Base-by-base conservation (phyloP, 192 early-diverging fungal genomes). In the Dissophora globulifera region DNA sequence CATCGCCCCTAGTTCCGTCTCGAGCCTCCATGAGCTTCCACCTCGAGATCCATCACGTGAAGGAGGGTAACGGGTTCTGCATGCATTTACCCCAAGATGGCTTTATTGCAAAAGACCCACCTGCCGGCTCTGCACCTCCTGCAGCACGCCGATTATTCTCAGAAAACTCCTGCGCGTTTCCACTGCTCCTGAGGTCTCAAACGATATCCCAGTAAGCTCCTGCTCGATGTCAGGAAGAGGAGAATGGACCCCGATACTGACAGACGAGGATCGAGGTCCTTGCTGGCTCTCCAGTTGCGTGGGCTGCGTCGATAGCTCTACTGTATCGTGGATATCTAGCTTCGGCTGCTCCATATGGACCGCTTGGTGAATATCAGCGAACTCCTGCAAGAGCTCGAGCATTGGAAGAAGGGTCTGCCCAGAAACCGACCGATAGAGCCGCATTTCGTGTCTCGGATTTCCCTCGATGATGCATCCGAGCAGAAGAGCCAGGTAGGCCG, bases 401-500 rank as follows among this genome's bases (percentile, higher is more conserved):
- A 76, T 76, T 6, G 72, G 63, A 20, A 43, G 46, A 31, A 76
- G 46, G 31, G 32, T 67, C 32, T 50, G 49, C 22, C 64, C 63
- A 17, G 43, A 12, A 22, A 67, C 35, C 25, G 50, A 19, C 16
- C 12, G 0, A 27, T 56, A 56, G 7, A 76, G 31, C 8, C 72
- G 50, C 5, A 33, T 32, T 42, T 67, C 63, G 5, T 42, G 38
- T 6, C 60, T 58, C 11, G 42, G 20, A 38, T 54, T 56, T 30
- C 64, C 72, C 15, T 27, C 72, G 2, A 62, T 52, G 0, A 56
- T 49, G 30, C 50, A 62, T 2, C 72, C 63, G 17, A 76, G 51
- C 16, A 76, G 30, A 17, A 76, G 33, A 33, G 58, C 72, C 35
- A 76, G 25, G 40, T 76, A 76, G 0, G 72, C 63, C 11, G 72